Conservation (phyloP, 176 grass and related monocot genomes). For the Dendrocalamus sinicus region DNA sequence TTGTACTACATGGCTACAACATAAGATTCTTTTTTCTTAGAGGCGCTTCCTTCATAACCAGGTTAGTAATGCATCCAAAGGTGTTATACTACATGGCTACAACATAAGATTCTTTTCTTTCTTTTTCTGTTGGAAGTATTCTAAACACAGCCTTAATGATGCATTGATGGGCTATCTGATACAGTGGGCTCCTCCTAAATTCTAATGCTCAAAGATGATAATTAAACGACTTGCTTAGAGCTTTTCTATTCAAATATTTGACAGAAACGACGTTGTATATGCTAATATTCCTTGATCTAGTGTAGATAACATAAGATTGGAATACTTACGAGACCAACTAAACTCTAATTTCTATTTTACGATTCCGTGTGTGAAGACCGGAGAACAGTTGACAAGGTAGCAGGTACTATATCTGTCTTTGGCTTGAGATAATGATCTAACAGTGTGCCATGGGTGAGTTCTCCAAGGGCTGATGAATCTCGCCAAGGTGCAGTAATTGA, state of each 20-base stretch:
- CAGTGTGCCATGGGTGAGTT: not conserved
- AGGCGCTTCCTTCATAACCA: not conserved
- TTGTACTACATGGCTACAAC: not conserved
- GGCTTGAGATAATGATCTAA: not conserved
- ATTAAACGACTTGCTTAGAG: not conserved
- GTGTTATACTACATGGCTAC: not conserved
- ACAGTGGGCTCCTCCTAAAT: too few relatives aligned
- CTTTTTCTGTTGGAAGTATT: too few relatives aligned
- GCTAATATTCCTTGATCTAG: not conserved
- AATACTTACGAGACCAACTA: not conserved
- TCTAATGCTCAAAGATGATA: not conserved
- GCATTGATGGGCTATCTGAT: not conserved
- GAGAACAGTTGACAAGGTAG: not conserved
- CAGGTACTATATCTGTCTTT: not conserved
- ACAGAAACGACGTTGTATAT: not conserved
- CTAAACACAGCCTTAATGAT: not conserved
- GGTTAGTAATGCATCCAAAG: not conserved
- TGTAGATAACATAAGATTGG: not conserved
- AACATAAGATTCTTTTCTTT: too few relatives aligned
- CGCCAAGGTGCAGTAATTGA: not conserved
- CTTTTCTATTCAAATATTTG: too few relatives aligned
- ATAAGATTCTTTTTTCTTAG: too few relatives aligned
- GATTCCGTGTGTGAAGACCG: not conserved
- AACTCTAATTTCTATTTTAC: not conserved
- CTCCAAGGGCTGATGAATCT: not conserved